Percentiles rank a stretch among this genome's conserved stretches.
These are phyloP conservation scores for Saccharomyces hybrid DNA, from an alignment of 1,139 yeast genomes.

Conservation along the genomic window DNA sequence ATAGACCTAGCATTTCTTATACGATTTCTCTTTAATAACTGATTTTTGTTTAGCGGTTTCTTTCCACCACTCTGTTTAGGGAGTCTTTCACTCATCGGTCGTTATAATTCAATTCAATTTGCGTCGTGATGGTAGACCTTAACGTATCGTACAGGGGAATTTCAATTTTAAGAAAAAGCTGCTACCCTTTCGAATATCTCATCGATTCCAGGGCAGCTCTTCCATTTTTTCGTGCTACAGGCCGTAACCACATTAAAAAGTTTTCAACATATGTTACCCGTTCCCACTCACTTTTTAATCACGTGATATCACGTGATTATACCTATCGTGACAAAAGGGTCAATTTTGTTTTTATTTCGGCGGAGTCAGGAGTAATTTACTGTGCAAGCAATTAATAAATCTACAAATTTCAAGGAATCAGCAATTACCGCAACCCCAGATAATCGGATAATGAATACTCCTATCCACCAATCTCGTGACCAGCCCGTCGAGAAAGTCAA, in stretches of 20 bases:
- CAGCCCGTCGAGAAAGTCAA: neutral
- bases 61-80: slow-evolving; percentile 14
- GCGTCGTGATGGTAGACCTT: too few relatives aligned
- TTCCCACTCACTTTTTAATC: too few relatives aligned
- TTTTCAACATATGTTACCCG: neutral
- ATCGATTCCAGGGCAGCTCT: neutral
- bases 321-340: too few relatives aligned
- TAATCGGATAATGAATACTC: neutral
- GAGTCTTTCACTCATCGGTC: neutral
- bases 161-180: too few relatives aligned
- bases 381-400: neutral
- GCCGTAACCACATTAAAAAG: neutral
- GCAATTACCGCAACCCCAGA: slow-evolving; percentile 1
- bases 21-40: slow-evolving; percentile 24
- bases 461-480: neutral
- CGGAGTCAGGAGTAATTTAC: neutral
- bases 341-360: too few relatives aligned
- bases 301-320: neutral
- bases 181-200: neutral
- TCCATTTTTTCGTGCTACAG: neutral
- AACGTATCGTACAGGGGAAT: too few relatives aligned
- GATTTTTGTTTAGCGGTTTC: slow-evolving; percentile 26
- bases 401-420: neutral
- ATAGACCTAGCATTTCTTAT: slow-evolving; percentile 30
- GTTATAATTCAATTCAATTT: neutral